A percentile compares a stretch with the other conserved stretches of the same genome.
Evolutionary conservation across 2,329 filamentous ascomycete species (phyloP).

Genomic region (Claviceps sp.): DNA sequence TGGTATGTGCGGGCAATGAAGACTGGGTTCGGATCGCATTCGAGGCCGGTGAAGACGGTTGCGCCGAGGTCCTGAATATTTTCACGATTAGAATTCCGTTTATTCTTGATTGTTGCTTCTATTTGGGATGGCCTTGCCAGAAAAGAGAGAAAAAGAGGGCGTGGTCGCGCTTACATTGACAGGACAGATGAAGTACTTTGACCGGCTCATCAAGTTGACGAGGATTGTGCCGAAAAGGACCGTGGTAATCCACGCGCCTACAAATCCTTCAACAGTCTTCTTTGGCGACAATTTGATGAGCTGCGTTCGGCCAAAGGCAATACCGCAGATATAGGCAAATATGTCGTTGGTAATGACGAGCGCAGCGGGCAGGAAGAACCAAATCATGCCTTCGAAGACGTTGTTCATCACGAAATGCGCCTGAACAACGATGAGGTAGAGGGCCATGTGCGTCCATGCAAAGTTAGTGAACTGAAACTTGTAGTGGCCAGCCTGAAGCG

Average conservation of each 20-base stretch:
- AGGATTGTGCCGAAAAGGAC: slow-evolving; percentile 71
- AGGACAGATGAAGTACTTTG: slow-evolving; percentile 96
- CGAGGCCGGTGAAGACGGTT: slow-evolving; percentile 79
- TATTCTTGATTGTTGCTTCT: not conserved
- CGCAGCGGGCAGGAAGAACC: slow-evolving; percentile 93
- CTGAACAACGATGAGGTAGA: slow-evolving; percentile 94
- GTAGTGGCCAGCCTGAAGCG: slow-evolving; percentile 90
- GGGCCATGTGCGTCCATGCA: slow-evolving; percentile 98
- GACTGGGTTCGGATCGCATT: slow-evolving; percentile 83
- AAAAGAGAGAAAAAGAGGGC: not conserved
- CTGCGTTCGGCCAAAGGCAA: slow-evolving; percentile 90
- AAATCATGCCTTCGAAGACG: slow-evolving; percentile 98
- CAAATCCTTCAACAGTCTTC: slow-evolving; percentile 96
- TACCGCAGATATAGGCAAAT: slow-evolving; percentile 93
- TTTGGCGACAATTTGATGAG: slow-evolving; percentile 97
- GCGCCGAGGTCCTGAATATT: slow-evolving; percentile 60
- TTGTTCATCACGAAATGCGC: slow-evolving; percentile 99
- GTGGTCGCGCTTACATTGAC: slow-evolving; percentile 52
- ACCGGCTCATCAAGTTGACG: slow-evolving; percentile 74
- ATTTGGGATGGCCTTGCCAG: not conserved
- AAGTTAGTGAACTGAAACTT: slow-evolving; percentile 99
- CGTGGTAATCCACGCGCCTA: slow-evolving; percentile 93
- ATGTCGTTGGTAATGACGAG: slow-evolving; percentile 98
- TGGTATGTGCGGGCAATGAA: slow-evolving; percentile 69
- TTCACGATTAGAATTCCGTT: not conserved